Percentiles rank a stretch among this genome's conserved stretches.
These are phyloP conservation scores for Sarocladiaceae sp. DNA, from an alignment of 2,329 filamentous ascomycete species.

Conservation along the genomic window DNA sequence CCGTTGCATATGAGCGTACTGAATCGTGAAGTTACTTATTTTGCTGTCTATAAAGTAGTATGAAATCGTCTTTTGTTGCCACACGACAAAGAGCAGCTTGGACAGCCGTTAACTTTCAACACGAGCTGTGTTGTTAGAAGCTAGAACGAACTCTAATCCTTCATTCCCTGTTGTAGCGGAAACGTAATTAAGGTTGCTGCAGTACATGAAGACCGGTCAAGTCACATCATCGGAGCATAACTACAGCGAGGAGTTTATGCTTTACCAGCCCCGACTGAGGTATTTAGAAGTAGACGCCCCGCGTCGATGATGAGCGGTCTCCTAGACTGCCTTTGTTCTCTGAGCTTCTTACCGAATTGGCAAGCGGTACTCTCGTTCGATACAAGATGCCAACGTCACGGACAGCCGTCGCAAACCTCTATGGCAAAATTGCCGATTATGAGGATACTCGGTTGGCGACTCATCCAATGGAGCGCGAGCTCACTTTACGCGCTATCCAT, in stretches of 20 bases:
- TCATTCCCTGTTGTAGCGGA: no score
- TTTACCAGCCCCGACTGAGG: neutral
- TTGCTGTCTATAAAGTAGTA: no score
- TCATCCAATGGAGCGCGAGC: constrained; percentile 14
- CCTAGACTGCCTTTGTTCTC: neutral
- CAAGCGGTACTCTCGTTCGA: neutral
- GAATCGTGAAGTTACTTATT: no score
- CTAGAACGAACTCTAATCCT: no score
- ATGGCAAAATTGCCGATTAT: constrained; percentile 10
- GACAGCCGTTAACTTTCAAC: no score
- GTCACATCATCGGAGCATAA: no score
- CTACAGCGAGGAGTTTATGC: neutral
- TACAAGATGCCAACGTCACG: neutral
- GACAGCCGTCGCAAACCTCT: constrained; percentile 9
- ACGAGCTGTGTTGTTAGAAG: no score
- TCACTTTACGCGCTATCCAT: constrained; percentile 13
- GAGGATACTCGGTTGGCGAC: constrained; percentile 10
- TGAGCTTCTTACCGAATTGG: neutral
- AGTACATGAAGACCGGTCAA: no score
- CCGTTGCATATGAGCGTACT: no score
- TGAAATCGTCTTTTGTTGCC: no score
- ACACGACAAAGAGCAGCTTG: no score
- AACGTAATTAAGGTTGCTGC: no score
- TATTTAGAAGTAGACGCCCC: neutral
- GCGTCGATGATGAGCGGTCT: neutral